Base-by-base conservation (phyloP, 176 grass and related monocot genomes). In the Musa troglodytarum region DNA sequence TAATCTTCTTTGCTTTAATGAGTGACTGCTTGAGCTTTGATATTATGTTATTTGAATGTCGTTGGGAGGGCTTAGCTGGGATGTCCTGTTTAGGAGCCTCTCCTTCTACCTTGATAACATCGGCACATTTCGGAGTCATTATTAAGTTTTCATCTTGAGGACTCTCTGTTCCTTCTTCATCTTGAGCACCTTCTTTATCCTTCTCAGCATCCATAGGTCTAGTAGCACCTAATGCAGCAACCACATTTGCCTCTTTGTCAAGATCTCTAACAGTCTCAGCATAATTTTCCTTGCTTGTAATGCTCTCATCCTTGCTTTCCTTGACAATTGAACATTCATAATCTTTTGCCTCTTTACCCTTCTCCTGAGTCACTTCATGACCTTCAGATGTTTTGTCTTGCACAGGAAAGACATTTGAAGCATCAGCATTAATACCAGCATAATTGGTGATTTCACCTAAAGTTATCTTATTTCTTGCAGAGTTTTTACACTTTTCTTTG, bases 1-100 rank as follows among this genome's bases (percentile, higher is more conserved):
- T 70, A 4, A 49, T 49, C 68, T 70, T 70, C 68, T 70, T 70
- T 70, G 43, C 68, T 70, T 70, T 70, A 20, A 70, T 49, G 20
- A 70, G 50, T 51, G 34, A 20, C 17, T 70, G 68, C 49, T 70
- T 70, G 68, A 70, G 49, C 49, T 70, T 70, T 52, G 68, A 70
- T 20, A 70, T 70, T 70, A 70, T 51, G 3, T 70, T 70, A n/a
- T 51, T 70, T 51, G 68, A 70, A 50, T 17, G 68, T 1, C 68
- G 68, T 3, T 43, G 68, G 51, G 68, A 69, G 66, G 66, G 12
- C 68, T 70, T 70, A 52, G 49, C 16, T 50, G 49, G 49, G 49
- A 15, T 51, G 17, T 21, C 49, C 68, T 70, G 17, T 51, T 70
- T 70, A 50, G 68, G 68, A 51, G 49, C 13, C 19, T n/a, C 57